Evolutionary conservation across 495 filamentous ascomycete species (phyloP).

Genomic region (Penicillium dipodomyicola): DNA sequence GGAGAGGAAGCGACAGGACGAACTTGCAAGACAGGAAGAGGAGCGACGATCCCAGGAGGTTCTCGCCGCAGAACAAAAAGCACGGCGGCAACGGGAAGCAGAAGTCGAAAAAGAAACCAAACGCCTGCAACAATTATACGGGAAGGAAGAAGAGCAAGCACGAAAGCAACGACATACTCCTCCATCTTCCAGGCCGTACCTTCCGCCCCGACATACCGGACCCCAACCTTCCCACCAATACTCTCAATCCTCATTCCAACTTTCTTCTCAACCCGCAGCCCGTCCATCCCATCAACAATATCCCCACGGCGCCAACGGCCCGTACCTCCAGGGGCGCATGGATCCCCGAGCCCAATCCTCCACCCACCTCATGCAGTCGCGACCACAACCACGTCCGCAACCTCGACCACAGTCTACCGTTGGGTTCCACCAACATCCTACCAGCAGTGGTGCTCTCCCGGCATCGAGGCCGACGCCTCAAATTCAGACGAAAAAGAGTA

Average conservation of each 20-base stretch:
- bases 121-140: conserved; percentile 70
- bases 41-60: conserved; percentile 69
- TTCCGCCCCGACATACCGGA: conserved; percentile 22
- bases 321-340: conserved; percentile 17
- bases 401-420: conserved; percentile 16
- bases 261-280: conserved; percentile 8
- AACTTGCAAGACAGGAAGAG: conserved; percentile 59
- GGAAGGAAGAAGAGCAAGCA: conserved; percentile 48
- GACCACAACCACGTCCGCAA: conserved; percentile 14
- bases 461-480: conserved; percentile 11
- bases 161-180: conserved; percentile 31
- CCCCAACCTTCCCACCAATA: conserved; percentile 19
- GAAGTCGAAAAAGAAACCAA: conserved; percentile 85
- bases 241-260: conserved; percentile 19
- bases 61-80: conserved; percentile 74
- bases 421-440: conserved; percentile 18
- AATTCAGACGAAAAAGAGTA: conserved; percentile 46
- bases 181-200: conserved; percentile 27
- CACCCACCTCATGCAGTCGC: conserved; percentile 17
- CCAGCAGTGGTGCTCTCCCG: conserved; percentile 22
- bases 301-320: conserved; percentile 13
- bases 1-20: conserved; percentile 38
- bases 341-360: conserved; percentile 27
- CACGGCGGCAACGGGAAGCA: conserved; percentile 60
- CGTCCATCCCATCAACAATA: conserved; percentile 21